These are phyloP conservation scores for Sporisorium exsertum DNA, from an alignment of 1,284 basidiomycete species.

Conservation along the genomic window DNA sequence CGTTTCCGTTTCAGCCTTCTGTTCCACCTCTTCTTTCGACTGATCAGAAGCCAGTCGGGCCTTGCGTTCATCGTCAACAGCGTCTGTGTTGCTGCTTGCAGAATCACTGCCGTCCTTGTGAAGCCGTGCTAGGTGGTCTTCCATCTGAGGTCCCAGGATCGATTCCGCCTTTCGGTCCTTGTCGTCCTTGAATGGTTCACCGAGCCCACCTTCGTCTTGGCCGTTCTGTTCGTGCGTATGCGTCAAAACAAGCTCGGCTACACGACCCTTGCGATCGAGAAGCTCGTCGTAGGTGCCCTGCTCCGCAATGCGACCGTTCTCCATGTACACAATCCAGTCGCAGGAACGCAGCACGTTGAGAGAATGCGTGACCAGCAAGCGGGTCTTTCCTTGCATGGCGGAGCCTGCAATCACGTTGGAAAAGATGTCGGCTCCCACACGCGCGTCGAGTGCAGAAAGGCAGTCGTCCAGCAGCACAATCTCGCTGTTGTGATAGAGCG, in stretches of 20 bases:
- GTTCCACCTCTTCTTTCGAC: background rate
- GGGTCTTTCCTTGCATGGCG: slow-evolving; percentile 29
- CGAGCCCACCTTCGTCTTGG: slow-evolving; percentile 57
- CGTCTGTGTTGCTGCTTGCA: background rate
- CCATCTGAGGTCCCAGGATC: background rate
- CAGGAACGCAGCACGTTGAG: slow-evolving; percentile 25
- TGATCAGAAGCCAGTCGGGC: background rate
- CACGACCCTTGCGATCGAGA: slow-evolving; percentile 77
- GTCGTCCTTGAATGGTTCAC: slow-evolving; percentile 24
- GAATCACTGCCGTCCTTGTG: slow-evolving; percentile 4
- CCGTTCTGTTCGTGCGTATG: slow-evolving; percentile 46
- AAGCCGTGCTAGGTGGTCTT: background rate
- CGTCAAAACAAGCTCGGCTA: slow-evolving; percentile 67
- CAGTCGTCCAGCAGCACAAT: slow-evolving; percentile 87
- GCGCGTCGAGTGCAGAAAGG: slow-evolving; percentile 75
- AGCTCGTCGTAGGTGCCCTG: slow-evolving; percentile 80
- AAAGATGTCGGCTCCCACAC: slow-evolving; percentile 82
- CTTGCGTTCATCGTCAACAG: background rate
- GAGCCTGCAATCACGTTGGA: slow-evolving; percentile 22
- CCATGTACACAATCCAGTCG: slow-evolving; percentile 38
- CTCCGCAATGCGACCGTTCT: slow-evolving; percentile 48
- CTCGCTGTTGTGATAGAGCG: slow-evolving; percentile 85
- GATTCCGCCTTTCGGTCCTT: slow-evolving; percentile 11
- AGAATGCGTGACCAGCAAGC: slow-evolving; percentile 44
- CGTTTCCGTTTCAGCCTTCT: too few species aligned